Base-by-base conservation (phyloP, 2,329 filamentous ascomycete species). In the Alternaria postmessia region DNA sequence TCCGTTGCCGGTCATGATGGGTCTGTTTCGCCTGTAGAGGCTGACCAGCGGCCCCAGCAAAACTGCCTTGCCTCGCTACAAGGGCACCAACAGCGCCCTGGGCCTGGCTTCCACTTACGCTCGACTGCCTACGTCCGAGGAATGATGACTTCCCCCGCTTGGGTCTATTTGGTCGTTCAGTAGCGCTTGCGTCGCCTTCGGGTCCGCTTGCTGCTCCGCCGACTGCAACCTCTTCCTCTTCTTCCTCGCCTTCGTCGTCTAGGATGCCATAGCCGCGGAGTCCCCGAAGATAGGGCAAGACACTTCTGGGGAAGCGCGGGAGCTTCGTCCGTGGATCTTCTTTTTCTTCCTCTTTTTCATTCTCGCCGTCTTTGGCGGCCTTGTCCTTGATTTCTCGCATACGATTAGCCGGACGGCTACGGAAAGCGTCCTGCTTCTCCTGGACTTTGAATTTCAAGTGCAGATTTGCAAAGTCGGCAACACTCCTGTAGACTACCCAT, bases 391-490 rank as follows among this genome's bases (percentile, higher is more conserved):
- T 39, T 20, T 66, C 63, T 48, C 65, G 65, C 34, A 62, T 59
- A 14, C 61, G 57, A 34, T 63, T 66, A 8, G 59, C 53, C 12
- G 53, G 91, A 83, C 67, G 91, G 88, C 65, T 73, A 36, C 93
- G 88, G 66, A 94, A 92, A 68, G 92, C 93, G 66, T 96, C 92
- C 61, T 93, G 94, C 62, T 91, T 89, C 59, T 91, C 87, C 60
- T 94, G 90, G 54, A 96, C 84, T 76, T 95, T 96, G 85, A 98
- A 99, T 70, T 96, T 94, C 72, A 93, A 84, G 79, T 99, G 95
- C 36, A 99, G 83, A 70, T 97, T 96, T 69, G 92, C 88, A 69
- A 99, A 97, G 75, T 99, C 95, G 69, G 88, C 86, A 39, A 98
- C 86, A 9, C 92, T 94, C 54, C 95, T 87, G 71, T 93, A 89